Conservation (phyloP, 2,329 filamentous ascomycete genomes). For the Orbilia blumenaviensis region DNA sequence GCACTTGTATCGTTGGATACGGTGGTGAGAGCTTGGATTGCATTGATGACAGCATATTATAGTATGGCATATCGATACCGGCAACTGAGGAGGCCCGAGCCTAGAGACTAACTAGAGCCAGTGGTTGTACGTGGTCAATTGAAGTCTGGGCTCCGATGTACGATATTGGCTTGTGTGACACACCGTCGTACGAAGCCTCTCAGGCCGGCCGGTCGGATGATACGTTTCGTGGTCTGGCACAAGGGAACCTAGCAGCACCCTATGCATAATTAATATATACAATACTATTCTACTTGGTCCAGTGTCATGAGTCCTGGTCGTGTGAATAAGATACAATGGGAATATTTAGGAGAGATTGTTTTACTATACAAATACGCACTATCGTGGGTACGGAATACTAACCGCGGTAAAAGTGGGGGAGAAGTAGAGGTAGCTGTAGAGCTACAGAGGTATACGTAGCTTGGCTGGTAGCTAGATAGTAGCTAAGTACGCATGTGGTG, state of each 20-base stretch:
- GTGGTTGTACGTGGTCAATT: slow-evolving; percentile 1
- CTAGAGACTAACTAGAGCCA: not conserved
- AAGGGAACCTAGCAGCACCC: not conserved
- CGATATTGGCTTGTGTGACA: slow-evolving; percentile 3
- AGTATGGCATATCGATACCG: not conserved
- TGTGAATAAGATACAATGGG: no score
- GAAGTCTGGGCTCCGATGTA: not conserved
- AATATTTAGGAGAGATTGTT: not conserved
- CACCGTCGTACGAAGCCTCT: not conserved
- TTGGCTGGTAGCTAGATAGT: no score
- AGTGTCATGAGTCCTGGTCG: no score
- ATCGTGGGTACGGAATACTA: slow-evolving; percentile 44
- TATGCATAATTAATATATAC: no score
- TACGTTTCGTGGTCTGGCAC: not conserved
- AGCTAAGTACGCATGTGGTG: no score
- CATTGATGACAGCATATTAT: not conserved
- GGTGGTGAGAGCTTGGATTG: no score
- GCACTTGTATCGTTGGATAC: no score
- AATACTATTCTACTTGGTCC: no score
- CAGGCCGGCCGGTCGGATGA: not conserved
- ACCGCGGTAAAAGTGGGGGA: not conserved
- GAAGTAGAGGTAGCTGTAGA: not conserved
- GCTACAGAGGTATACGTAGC: no score
- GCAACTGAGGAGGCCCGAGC: not conserved
- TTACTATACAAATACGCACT: slow-evolving; percentile 16